Conservation (phyloP, 495 filamentous ascomycete genomes). For the Durotheca rogersii region DNA sequence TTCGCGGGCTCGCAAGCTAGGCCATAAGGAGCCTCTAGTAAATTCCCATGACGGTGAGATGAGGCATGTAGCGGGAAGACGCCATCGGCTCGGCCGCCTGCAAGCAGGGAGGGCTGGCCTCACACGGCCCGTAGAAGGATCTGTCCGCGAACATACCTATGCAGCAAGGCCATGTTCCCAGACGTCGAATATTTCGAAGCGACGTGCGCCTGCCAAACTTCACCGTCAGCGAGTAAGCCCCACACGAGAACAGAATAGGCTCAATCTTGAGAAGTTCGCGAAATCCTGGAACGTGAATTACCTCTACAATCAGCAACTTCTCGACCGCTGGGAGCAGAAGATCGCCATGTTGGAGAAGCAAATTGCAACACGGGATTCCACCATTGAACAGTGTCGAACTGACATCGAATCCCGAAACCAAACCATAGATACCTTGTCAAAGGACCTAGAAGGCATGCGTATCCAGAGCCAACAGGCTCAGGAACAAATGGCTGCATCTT, state of each 20-base stretch:
- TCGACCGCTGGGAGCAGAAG: constrained; percentile 29
- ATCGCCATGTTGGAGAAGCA: constrained; percentile 23
- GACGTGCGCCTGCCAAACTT: constrained; percentile 8
- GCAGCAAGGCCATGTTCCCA: constrained; percentile 20
- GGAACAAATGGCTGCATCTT: constrained; percentile 22
- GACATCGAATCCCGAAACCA: constrained; percentile 21
- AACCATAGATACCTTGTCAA: constrained; percentile 29
- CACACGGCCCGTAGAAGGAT: constrained; percentile 4
- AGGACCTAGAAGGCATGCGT: constrained; percentile 20
- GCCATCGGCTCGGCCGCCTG: background rate
- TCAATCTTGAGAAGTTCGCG: constrained; percentile 16
- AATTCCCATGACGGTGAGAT: background rate
- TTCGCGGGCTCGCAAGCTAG: background rate
- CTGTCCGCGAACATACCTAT: background rate
- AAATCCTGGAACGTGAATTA: constrained; percentile 27
- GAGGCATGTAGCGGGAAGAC: background rate
- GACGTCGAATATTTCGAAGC: constrained; percentile 30
- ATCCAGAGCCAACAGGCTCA: constrained; percentile 27
- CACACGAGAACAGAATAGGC: constrained; percentile 10
- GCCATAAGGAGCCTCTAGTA: background rate
- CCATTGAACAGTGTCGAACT: constrained; percentile 24
- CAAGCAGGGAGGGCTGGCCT: constrained; percentile 1
- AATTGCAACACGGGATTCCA: constrained; percentile 21
- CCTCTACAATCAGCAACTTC: constrained; percentile 19
- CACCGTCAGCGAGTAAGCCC: constrained; percentile 3